These are phyloP conservation scores for Fagopyrum homotropicum DNA, from an alignment of 148 eudicot species.

Conservation along the genomic window DNA sequence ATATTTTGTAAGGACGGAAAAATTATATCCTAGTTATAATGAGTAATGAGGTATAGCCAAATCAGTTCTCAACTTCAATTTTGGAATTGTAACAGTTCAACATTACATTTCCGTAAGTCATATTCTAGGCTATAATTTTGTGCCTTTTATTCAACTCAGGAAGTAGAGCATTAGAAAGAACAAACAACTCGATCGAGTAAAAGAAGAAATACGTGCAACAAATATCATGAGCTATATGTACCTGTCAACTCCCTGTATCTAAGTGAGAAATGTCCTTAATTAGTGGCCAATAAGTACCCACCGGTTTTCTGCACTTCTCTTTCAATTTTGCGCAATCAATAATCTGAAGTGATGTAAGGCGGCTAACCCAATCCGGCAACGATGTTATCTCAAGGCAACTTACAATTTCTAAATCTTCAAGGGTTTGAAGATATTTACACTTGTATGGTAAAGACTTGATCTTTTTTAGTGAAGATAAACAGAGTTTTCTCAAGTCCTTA, in stretches of 20 bases:
- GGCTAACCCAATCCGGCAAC: not conserved
- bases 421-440: not conserved
- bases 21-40: too few relatives aligned
- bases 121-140: too few relatives aligned
- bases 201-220: too few relatives aligned
- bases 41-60: too few relatives aligned
- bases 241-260: too few relatives aligned
- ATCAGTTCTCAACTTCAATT: too few relatives aligned
- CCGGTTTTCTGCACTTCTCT: not conserved
- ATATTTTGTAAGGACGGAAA: too few relatives aligned
- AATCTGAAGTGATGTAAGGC: not conserved
- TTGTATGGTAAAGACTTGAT: not conserved
- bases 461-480: not conserved
- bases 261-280: not conserved
- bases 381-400: not conserved
- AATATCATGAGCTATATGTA: not conserved
- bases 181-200: too few relatives aligned
- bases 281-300: not conserved
- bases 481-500: not conserved
- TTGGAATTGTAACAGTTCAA: too few relatives aligned
- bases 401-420: not conserved
- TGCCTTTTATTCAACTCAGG: too few relatives aligned
- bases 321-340: not conserved
- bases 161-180: too few relatives aligned
- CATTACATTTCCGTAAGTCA: too few relatives aligned